Evolutionary conservation across 352 stramenopile species (phyloP).

Genomic region (Pythium guiyangense): DNA sequence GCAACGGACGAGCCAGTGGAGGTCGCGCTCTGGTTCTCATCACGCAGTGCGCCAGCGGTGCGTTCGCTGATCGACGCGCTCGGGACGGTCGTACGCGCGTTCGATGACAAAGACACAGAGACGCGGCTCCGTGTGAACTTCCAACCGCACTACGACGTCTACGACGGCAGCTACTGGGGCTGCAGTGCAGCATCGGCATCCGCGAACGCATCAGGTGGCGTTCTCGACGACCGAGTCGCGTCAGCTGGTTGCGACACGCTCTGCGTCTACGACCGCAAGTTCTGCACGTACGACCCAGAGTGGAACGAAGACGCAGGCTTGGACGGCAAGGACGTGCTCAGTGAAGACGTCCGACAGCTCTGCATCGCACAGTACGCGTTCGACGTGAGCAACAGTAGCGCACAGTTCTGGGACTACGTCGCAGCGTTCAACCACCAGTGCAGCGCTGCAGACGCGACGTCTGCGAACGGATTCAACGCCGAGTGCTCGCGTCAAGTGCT

Average conservation of each 20-base stretch:
- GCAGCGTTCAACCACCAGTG: conserved; percentile 17
- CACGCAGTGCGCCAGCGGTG: conserved; percentile 14
- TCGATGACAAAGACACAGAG: neutral
- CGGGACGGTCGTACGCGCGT: conserved; percentile 3
- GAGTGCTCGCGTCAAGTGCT: neutral
- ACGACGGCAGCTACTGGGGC: conserved; percentile 4
- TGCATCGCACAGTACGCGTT: conserved; percentile 17
- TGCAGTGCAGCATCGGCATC: neutral
- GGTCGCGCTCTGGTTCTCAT: conserved; percentile 25
- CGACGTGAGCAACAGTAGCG: conserved; percentile 10
- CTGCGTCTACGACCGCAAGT: conserved; percentile 19
- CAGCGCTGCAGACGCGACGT: conserved; percentile 10
- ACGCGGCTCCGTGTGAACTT: neutral
- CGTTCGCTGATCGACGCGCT: conserved; percentile 19
- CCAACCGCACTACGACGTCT: conserved; percentile 6
- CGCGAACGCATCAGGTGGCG: neutral
- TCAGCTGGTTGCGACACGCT: conserved; percentile 15
- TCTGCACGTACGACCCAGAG: conserved; percentile 32
- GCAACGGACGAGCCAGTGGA: conserved; percentile 16
- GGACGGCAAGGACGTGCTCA: conserved; percentile 23
- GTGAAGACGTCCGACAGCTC: conserved; percentile 23
- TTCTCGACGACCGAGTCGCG: neutral
- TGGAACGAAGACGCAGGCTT: conserved; percentile 19
- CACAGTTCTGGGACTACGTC: conserved; percentile 22
- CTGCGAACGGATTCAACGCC: conserved; percentile 6